phyloP scores from a whole-genome alignment of 345 rosid genomes.

The Syzygium oleosum region DNA sequence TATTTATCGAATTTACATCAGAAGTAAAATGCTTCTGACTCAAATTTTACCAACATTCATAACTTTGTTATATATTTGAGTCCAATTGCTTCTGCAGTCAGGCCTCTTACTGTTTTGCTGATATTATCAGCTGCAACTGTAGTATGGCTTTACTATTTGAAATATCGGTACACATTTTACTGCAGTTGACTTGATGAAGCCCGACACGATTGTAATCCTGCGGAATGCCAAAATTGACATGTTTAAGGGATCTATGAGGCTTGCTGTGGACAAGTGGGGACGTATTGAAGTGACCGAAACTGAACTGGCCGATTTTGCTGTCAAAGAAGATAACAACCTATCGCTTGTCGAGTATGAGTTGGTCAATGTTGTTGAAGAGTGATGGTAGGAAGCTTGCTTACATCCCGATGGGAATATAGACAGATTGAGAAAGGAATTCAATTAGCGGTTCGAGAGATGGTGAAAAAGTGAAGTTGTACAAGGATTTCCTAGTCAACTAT shows the following conservation, averaged over 20 bases:
- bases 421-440: neutral
- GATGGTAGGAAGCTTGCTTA: neutral
- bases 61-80: neutral
- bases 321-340: constrained; percentile 6
- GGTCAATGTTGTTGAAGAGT: constrained; percentile 9
- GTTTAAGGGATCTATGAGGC: constrained; percentile 13
- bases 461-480: neutral
- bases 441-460: neutral
- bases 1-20: neutral
- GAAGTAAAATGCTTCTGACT: neutral
- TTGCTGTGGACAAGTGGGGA: constrained; percentile 11
- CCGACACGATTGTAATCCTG: neutral
- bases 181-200: constrained; percentile 12
- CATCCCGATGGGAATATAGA: neutral
- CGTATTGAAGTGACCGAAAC: constrained; percentile 3
- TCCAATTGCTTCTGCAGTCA: neutral
- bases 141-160: neutral
- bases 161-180: neutral
- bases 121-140: neutral
- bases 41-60: neutral
- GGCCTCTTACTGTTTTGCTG: neutral
- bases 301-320: neutral
- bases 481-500: neutral
- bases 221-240: constrained; percentile 9
- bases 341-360: constrained; percentile 8